These are phyloP conservation scores for Apophysomyces trapeziformis DNA, from an alignment of 371 early-diverging fungal species.

Conservation along the genomic window DNA sequence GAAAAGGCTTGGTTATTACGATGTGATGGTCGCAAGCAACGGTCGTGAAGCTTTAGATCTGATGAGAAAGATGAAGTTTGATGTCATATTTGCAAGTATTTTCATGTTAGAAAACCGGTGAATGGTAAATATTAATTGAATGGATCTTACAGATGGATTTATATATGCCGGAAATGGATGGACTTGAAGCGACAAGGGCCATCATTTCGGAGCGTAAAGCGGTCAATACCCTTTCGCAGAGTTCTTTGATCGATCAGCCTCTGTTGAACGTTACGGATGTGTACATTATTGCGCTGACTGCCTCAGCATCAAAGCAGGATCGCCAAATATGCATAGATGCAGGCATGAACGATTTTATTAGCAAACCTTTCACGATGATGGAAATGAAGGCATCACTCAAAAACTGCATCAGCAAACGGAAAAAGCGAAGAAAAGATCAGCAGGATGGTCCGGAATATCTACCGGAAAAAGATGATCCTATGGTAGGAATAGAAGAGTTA, in stretches of 20 bases:
- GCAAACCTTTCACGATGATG: slow-evolving; percentile 60
- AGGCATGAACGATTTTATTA: slow-evolving; percentile 68
- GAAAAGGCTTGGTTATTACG: slow-evolving; percentile 57
- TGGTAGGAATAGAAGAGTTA: slow-evolving; percentile 15
- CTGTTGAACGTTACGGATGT: slow-evolving; percentile 49
- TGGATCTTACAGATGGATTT: slow-evolving; percentile 45
- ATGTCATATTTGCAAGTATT: slow-evolving; percentile 51
- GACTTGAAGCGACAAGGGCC: slow-evolving; percentile 48
- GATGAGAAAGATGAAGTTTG: slow-evolving; percentile 47
- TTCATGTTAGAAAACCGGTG: background rate
- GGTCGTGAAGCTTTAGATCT: slow-evolving; percentile 56
- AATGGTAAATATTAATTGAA: background rate
- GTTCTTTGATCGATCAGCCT: slow-evolving; percentile 1
- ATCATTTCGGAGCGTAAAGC: slow-evolving; percentile 41
- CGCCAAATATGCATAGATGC: slow-evolving; percentile 66
- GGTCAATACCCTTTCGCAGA: background rate
- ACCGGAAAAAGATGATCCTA: slow-evolving; percentile 17
- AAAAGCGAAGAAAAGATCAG: slow-evolving; percentile 29
- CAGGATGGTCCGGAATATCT: background rate
- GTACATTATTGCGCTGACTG: slow-evolving; percentile 66
- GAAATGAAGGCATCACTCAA: slow-evolving; percentile 58
- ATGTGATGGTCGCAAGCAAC: slow-evolving; percentile 58
- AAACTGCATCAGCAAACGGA: slow-evolving; percentile 34
- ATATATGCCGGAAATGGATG: slow-evolving; percentile 61
- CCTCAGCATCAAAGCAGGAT: slow-evolving; percentile 62